Evolutionary conservation across 2,329 filamentous ascomycete genomes (phyloP).

Genomic region (Cucurbitaria berberidis): DNA sequence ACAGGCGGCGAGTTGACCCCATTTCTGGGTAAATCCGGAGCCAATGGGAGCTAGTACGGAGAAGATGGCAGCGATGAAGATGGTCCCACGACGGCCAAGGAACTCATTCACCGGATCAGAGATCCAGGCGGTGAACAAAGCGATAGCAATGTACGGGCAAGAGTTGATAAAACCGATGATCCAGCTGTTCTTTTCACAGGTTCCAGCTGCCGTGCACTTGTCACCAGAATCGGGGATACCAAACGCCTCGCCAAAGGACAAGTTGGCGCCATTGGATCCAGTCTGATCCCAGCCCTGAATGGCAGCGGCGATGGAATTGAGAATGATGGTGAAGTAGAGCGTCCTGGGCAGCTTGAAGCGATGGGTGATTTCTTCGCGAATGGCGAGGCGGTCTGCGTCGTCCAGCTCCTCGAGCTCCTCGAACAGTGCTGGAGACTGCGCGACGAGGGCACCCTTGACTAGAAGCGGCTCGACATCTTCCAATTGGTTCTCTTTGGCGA

Average conservation of each 20-base stretch:
- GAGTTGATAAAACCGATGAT: constrained; percentile 44
- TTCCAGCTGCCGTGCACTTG: constrained; percentile 29
- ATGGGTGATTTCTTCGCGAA: constrained; percentile 68
- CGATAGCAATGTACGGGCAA: constrained; percentile 40
- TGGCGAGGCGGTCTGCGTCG: constrained; percentile 64
- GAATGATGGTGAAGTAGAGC: constrained; percentile 69
- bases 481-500: constrained; percentile 66
- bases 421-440: constrained; percentile 69
- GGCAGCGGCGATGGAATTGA: constrained; percentile 73
- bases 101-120: constrained; percentile 39
- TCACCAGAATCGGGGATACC: constrained; percentile 36
- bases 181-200: constrained; percentile 41
- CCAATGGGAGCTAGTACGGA: constrained; percentile 46
- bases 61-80: constrained; percentile 45
- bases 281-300: constrained; percentile 72
- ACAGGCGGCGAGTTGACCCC: constrained; percentile 50
- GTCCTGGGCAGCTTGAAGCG: constrained; percentile 64
- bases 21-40: constrained; percentile 43
- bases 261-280: constrained; percentile 57
- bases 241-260: constrained; percentile 60
- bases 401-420: constrained; percentile 68
- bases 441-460: constrained; percentile 66
- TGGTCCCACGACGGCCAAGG: constrained; percentile 40
- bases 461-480: constrained; percentile 64
- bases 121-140: constrained; percentile 35